These are phyloP conservation scores for Xerophyta viscosa DNA, from an alignment of 106 monocot species.

Conservation along the genomic window DNA sequence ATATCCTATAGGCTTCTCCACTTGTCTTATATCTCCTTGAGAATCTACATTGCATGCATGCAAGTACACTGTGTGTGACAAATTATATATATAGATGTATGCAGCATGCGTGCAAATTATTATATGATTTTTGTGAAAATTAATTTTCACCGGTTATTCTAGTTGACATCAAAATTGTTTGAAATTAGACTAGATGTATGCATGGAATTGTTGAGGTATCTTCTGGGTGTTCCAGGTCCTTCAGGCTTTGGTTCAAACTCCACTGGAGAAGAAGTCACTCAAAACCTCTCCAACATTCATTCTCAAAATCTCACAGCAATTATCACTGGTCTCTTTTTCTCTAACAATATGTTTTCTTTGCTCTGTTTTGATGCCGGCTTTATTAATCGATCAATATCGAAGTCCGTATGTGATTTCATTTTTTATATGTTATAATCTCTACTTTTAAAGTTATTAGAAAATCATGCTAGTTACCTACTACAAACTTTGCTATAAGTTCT, in stretches of 20 bases:
- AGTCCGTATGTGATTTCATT: too few species aligned
- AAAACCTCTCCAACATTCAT: constrained; percentile 13
- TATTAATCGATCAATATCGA: too few species aligned
- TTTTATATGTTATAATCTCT: too few species aligned
- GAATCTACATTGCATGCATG: too few species aligned
- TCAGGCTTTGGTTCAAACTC: constrained; percentile 56
- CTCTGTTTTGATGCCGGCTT: too few species aligned
- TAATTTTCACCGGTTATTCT: background rate
- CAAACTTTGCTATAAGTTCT: too few species aligned
- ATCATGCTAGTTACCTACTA: too few species aligned
- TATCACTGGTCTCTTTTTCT: constrained; percentile 46
- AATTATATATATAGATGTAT: background rate
- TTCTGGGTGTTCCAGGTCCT: constrained; percentile 36
- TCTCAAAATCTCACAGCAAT: constrained; percentile 48
- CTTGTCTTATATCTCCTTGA: too few species aligned
- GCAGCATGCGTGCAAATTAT: background rate
- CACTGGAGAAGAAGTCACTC: constrained; percentile 46
- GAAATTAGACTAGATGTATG: constrained; percentile 15
- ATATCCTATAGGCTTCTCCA: background rate
- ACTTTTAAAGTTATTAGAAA: too few species aligned
- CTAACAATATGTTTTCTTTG: too few species aligned
- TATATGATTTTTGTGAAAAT: background rate
- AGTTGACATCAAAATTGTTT: background rate
- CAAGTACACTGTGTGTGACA: background rate
- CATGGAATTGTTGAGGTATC: constrained; percentile 27